A percentile compares a stretch with the other conserved stretches of the same genome.
Evolutionary conservation across 2,329 filamentous ascomycete genomes (phyloP).

Genomic region (Penicillium sclerotiorum): DNA sequence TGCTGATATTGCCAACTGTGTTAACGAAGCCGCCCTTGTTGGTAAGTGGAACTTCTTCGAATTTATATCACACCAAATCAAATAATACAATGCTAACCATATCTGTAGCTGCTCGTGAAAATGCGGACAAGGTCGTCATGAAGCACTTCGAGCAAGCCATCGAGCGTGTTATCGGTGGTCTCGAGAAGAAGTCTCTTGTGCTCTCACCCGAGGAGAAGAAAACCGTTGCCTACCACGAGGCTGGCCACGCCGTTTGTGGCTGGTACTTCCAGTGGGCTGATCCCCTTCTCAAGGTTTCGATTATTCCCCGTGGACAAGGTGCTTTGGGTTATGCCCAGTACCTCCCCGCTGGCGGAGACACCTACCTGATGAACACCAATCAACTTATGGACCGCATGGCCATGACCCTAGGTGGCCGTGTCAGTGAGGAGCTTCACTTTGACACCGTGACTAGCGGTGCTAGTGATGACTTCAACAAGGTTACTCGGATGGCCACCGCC

Average conservation of each 20-base stretch:
- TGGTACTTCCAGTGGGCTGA: conserved; percentile 98
- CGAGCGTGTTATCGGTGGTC: conserved; percentile 91
- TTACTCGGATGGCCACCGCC: conserved; percentile 89
- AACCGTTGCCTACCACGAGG: conserved; percentile 97
- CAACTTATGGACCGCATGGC: conserved; percentile 99
- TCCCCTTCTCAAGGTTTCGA: conserved; percentile 95
- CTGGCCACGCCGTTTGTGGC: conserved; percentile 95
- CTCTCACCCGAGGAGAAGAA: conserved; percentile 92
- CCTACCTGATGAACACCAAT: conserved; percentile 92
- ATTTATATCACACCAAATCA: background rate
- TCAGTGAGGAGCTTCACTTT: conserved; percentile 96
- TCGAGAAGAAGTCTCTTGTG: conserved; percentile 96
- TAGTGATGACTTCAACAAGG: conserved; percentile 97
- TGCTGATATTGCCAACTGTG: conserved; percentile 97
- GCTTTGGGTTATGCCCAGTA: conserved; percentile 97
- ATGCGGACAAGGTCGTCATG: conserved; percentile 81
- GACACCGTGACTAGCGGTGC: conserved; percentile 93
- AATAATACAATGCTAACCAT: conserved; percentile 43
- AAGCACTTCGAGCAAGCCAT: conserved; percentile 95
- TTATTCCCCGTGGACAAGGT: conserved; percentile 93
- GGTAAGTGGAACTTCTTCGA: conserved; percentile 60
- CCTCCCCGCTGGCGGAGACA: conserved; percentile 78
- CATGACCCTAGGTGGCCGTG: conserved; percentile 94
- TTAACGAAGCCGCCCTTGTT: conserved; percentile 95
- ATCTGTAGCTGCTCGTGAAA: conserved; percentile 73